Conservation (phyloP, 2,329 filamentous ascomycete species). For the Ilyonectria destructans region DNA sequence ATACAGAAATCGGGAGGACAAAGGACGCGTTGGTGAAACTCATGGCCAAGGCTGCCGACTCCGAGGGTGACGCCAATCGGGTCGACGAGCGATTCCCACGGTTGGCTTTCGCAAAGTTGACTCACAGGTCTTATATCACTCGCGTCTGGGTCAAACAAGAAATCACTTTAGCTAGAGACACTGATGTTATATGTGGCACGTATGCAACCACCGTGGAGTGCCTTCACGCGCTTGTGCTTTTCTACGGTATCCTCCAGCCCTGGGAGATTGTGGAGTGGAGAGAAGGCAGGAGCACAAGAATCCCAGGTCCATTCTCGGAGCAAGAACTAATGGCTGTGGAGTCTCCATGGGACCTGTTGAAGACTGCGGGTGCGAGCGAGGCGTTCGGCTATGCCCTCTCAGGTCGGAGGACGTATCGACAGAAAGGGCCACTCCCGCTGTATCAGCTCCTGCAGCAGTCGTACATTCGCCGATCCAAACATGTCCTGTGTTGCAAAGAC, state of each 20-base stretch:
- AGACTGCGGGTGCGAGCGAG: slow-evolving; percentile 7
- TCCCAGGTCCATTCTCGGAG: slow-evolving; percentile 29
- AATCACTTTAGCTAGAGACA: slow-evolving; percentile 22
- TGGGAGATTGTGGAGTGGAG: slow-evolving; percentile 24
- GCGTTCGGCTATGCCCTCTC: slow-evolving; percentile 15
- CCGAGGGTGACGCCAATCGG: slow-evolving; percentile 11
- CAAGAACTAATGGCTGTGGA: slow-evolving; percentile 12
- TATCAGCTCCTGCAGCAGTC: slow-evolving; percentile 17
- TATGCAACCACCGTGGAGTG: background rate
- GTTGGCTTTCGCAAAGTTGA: slow-evolving; percentile 23
- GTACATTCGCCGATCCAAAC: slow-evolving; percentile 8
- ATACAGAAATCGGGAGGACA: background rate
- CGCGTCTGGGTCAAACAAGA: slow-evolving; percentile 32
- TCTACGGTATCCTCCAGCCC: slow-evolving; percentile 16
- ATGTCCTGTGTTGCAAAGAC: slow-evolving; percentile 12
- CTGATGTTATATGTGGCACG: slow-evolving; percentile 15
- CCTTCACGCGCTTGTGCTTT: slow-evolving; percentile 21
- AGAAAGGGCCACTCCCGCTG: slow-evolving; percentile 10
- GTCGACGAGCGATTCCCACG: slow-evolving; percentile 17
- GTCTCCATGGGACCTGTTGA: background rate
- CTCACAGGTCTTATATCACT: slow-evolving; percentile 17
- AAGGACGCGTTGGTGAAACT: slow-evolving; percentile 14
- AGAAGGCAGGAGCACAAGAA: slow-evolving; percentile 14
- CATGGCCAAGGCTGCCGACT: slow-evolving; percentile 22
- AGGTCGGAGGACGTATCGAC: slow-evolving; percentile 10